A percentile compares a stretch with the other conserved stretches of the same genome.
These are phyloP conservation scores for Syncephalis fuscata DNA, from an alignment of 371 early-diverging fungal genomes.

Conservation along the genomic window DNA sequence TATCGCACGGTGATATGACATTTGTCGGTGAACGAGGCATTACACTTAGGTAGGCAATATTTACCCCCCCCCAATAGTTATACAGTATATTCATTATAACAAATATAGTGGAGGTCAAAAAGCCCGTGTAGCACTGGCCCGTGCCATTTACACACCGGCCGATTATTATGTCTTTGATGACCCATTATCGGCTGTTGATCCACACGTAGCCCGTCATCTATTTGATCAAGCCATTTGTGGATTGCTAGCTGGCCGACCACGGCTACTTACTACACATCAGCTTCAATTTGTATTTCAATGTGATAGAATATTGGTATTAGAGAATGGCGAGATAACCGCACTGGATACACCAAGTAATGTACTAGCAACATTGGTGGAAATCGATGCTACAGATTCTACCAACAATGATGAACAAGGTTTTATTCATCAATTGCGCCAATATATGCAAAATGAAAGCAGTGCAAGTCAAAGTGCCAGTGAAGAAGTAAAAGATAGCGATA, in stretches of 20 bases:
- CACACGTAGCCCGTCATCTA: slow-evolving; percentile 75
- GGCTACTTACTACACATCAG: slow-evolving; percentile 83
- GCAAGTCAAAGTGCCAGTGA: too few species aligned
- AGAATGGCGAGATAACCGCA: too few species aligned
- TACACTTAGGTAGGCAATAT: slow-evolving; percentile 64
- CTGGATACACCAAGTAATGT: too few species aligned
- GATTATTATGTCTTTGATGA: slow-evolving; percentile 49
- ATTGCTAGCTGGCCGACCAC: slow-evolving; percentile 56
- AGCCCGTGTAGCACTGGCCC: slow-evolving; percentile 51
- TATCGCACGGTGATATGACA: slow-evolving; percentile 71
- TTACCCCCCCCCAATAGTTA: too few species aligned
- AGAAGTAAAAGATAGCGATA: too few species aligned
- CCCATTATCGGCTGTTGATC: slow-evolving; percentile 65
- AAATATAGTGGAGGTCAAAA: slow-evolving; percentile 81
- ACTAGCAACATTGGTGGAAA: too few species aligned
- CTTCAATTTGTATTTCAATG: slow-evolving; percentile 56
- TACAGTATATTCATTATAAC: too few species aligned
- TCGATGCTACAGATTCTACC: too few species aligned
- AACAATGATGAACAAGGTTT: too few species aligned
- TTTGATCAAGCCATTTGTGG: slow-evolving; percentile 72
- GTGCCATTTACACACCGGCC: slow-evolving; percentile 61
- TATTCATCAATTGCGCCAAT: too few species aligned
- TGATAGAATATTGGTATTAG: slow-evolving; percentile 51
- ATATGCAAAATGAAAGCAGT: too few species aligned
- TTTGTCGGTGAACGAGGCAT: slow-evolving; percentile 93